Evolutionary conservation across 805 yeast species (phyloP).

Genomic region (Jamesozyma gamospora): DNA sequence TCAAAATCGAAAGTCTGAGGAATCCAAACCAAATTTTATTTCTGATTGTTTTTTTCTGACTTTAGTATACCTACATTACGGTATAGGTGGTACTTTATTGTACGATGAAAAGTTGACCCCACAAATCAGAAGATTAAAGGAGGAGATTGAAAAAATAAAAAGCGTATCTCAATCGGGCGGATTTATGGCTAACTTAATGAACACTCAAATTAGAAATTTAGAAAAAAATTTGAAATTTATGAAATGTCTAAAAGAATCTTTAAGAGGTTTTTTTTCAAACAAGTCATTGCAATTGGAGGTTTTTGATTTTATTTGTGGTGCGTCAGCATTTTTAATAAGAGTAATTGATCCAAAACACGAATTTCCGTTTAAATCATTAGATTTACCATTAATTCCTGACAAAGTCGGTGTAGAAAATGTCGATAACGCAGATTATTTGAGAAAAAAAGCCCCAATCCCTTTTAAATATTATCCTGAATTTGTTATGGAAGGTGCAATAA

Average conservation of each 20-base stretch:
- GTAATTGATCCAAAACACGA: conserved; percentile 62
- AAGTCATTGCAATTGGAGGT: conserved; percentile 51
- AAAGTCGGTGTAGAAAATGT: conserved; percentile 53
- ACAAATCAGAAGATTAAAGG: conserved; percentile 38
- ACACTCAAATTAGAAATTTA: conserved; percentile 41
- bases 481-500: conserved; percentile 70
- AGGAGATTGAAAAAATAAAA: conserved; percentile 30
- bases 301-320: conserved; percentile 69
- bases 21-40: conserved; percentile 58
- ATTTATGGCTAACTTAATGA: conserved; percentile 5
- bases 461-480: conserved; percentile 83
- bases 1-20: conserved; percentile 26
- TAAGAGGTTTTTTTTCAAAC: conserved; percentile 53
- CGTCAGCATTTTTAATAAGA: conserved; percentile 59
- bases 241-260: conserved; percentile 43
- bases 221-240: conserved; percentile 33
- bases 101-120: conserved; percentile 47
- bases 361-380: conserved; percentile 44
- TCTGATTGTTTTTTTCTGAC: conserved; percentile 81
- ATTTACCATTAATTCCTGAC: conserved; percentile 52
- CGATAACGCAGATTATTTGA: conserved; percentile 64
- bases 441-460: conserved; percentile 57
- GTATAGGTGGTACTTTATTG: conserved; percentile 68
- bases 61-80: conserved; percentile 74
- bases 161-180: conserved; percentile 8